Evolutionary conservation across 805 yeast genomes (phyloP), one percentile per base, ranked within the genome.

Genomic region (Kodamaea sagamina): DNA sequence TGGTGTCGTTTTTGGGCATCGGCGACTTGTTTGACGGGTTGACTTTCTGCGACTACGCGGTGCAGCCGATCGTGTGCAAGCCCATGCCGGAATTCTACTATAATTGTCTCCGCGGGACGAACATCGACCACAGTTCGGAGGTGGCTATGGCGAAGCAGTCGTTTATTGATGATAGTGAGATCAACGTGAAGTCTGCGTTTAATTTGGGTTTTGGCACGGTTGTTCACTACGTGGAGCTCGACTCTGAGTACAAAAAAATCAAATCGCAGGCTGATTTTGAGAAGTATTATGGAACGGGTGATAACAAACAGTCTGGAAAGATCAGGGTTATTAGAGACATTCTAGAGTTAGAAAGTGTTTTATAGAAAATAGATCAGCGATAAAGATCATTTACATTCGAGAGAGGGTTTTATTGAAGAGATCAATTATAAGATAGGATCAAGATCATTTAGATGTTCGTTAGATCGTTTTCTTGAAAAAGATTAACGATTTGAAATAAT

Each of bases 21-120:
- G 97, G 92, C n/a, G 97, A 90, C 60, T 59, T 89, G 42, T 90
- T 93, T 59, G 98, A 92, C 51, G 99, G 99, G 0, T 75, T 93
- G 52, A 89, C 97, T 1, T 92, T 71, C 64, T 93, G 99, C 67
- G 95, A 93, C 66, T 93, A 93, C 59, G 70, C 80, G 38, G 57
- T 70, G 39, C 81, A 79, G 43, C 83, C 85, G 4, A 72, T 92
- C 45, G 67, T 84, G 24, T 93, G 98, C 67, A 92, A 92, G 66
- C 99, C 99, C n/a, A 87, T 86, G 81, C 67, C 71, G 13, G 71
- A 66, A 42, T 81, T 83, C 54, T 92, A 82, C 58, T 74, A 77
- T 27, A 75, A 71, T 43, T 86, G 86, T n/a, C 72, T 88, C 64
- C 46, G 57, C 6, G 78, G 82, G 36, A 83, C 96, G 22, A 83